phyloP scores from a whole-genome alignment of 305 asterid species.

The Ilex paraguariensis region DNA sequence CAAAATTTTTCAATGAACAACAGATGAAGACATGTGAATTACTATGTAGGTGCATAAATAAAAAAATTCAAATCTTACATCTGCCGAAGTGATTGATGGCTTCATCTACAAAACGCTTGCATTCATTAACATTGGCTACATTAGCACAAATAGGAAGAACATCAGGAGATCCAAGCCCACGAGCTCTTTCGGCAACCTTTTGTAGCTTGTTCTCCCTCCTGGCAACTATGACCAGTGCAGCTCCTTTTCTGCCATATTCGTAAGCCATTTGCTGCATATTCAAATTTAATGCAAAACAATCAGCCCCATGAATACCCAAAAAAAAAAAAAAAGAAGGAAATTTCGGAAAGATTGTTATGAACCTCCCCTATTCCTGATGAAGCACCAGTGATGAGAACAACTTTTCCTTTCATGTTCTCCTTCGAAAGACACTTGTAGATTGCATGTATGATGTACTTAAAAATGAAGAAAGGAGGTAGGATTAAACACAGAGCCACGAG shows the following conservation, averaged over 20 bases:
- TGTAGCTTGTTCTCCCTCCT: slow-evolving; percentile 11
- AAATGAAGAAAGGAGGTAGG: slow-evolving; percentile 15
- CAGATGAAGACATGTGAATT: too few relatives aligned
- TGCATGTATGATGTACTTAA: background rate
- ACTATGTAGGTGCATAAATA: too few relatives aligned
- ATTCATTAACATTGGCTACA: slow-evolving; percentile 16
- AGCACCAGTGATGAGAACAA: slow-evolving; percentile 28
- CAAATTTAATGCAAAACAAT: too few relatives aligned
- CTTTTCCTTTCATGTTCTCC: slow-evolving; percentile 20
- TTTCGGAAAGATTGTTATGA: too few relatives aligned
- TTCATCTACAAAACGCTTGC: slow-evolving; percentile 19
- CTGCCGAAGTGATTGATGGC: too few relatives aligned
- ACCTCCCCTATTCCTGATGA: slow-evolving; percentile 31
- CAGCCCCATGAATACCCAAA: background rate
- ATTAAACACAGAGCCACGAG: background rate
- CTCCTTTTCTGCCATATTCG: slow-evolving; percentile 26
- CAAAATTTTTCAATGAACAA: too few relatives aligned
- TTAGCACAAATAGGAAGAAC: slow-evolving; percentile 16
- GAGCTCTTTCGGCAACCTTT: slow-evolving; percentile 16
- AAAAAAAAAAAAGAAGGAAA: background rate
- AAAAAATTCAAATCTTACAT: too few relatives aligned
- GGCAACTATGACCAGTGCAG: slow-evolving; percentile 14
- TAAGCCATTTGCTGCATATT: slow-evolving; percentile 20
- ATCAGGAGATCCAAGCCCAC: slow-evolving; percentile 16
- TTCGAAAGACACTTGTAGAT: slow-evolving; percentile 2